Conservation (phyloP, 441 rosid species). For the Capsella rubella region DNA sequence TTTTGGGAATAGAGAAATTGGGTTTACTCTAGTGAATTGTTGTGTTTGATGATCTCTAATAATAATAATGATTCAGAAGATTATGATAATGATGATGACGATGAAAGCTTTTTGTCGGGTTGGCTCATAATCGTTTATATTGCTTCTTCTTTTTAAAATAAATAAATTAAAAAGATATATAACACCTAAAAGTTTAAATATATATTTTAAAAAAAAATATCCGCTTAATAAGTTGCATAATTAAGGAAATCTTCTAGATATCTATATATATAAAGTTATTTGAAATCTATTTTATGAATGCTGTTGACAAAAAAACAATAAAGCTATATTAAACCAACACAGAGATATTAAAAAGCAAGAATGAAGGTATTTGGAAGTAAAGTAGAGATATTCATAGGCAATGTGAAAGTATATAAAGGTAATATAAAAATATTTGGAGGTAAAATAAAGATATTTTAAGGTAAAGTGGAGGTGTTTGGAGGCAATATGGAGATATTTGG, state of each 20-base stretch:
- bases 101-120: constrained; percentile 18
- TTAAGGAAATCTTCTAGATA: neutral
- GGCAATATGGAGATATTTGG: too few relatives aligned
- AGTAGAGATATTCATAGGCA: too few relatives aligned
- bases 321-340: too few relatives aligned
- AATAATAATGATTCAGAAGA: constrained; percentile 35
- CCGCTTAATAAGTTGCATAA: constrained; percentile 20
- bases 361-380: too few relatives aligned
- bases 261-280: neutral
- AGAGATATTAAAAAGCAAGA: too few relatives aligned
- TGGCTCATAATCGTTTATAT: constrained; percentile 3
- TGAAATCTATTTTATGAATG: too few relatives aligned
- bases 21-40: neutral
- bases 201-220: neutral
- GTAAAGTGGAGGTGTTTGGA: too few relatives aligned
- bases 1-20: neutral
- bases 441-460: too few relatives aligned
- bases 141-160: neutral
- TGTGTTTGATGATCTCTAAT: neutral
- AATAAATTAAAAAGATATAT: neutral
- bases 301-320: too few relatives aligned
- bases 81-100: neutral
- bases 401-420: too few relatives aligned
- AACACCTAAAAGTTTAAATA: neutral
- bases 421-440: too few relatives aligned